Evolutionary conservation across 2,329 filamentous ascomycete species (phyloP).

Genomic region (Penicillium hesseltinei): DNA sequence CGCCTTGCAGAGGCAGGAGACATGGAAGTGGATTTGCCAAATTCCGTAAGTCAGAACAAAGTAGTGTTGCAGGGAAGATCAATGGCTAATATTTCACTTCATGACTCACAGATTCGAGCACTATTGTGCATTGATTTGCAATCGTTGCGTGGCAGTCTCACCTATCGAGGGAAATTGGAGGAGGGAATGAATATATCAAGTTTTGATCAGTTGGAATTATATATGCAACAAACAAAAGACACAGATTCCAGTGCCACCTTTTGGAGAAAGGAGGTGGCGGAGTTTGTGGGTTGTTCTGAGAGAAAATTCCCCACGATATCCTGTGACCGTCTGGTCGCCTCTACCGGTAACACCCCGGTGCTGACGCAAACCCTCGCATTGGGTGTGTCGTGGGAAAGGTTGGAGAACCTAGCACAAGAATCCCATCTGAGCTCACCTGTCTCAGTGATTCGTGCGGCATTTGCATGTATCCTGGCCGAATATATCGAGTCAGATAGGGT

Average conservation of each 20-base stretch:
- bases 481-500: slow-evolving; percentile 10
- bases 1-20: neutral
- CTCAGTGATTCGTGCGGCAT: slow-evolving; percentile 6
- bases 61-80: neutral
- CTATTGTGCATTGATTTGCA: slow-evolving; percentile 1
- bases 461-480: slow-evolving; percentile 12
- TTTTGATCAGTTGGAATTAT: neutral
- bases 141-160: neutral
- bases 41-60: neutral
- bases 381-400: neutral
- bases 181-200: neutral
- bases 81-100: neutral
- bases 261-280: neutral
- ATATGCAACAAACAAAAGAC: neutral
- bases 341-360: neutral
- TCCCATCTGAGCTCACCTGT: neutral
- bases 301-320: slow-evolving; percentile 1
- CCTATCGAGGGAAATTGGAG: neutral
- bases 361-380: neutral
- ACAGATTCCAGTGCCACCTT: neutral
- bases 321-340: neutral
- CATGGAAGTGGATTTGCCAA: neutral
- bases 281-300: neutral
- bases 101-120: neutral
- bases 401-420: neutral